Conservation (phyloP, 2,329 filamentous ascomycete genomes). For the Colletotrichum destructivum region DNA sequence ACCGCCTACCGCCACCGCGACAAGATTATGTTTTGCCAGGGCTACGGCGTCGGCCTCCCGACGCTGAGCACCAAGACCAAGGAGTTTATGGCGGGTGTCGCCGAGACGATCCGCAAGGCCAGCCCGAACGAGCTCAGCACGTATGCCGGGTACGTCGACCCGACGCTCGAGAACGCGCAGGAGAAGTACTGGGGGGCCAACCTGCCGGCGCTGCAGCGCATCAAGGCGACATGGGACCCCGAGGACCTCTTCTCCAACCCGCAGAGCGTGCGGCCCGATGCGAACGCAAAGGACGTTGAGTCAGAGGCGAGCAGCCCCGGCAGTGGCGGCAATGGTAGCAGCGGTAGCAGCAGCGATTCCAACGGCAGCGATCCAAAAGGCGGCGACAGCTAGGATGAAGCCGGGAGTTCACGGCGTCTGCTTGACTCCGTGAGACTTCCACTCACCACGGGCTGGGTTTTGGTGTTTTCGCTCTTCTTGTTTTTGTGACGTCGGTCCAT, state of each 20-base stretch:
- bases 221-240: constrained; percentile 70
- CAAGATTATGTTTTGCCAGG: constrained; percentile 75
- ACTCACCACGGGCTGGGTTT: constrained; percentile 5
- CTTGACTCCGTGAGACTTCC: not conserved
- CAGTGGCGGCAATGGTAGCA: constrained; percentile 7
- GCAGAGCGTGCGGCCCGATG: constrained; percentile 64
- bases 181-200: constrained; percentile 70
- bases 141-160: constrained; percentile 77
- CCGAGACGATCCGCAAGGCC: constrained; percentile 57
- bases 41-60: constrained; percentile 69
- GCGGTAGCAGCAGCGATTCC: not conserved
- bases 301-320: constrained; percentile 16
- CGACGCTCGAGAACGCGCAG: constrained; percentile 61
- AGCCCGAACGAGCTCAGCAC: constrained; percentile 61
- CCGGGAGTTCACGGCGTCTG: constrained; percentile 29
- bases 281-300: constrained; percentile 25
- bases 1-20: constrained; percentile 77
- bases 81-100: constrained; percentile 67
- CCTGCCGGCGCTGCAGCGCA: constrained; percentile 59
- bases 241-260: constrained; percentile 71
- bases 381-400: constrained; percentile 31
- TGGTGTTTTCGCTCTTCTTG: constrained; percentile 2
- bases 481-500: constrained; percentile 5
- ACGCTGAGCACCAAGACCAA: constrained; percentile 62
- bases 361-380: constrained; percentile 6